Evolutionary conservation across 2,329 filamentous ascomycete genomes (phyloP).

Genomic region (Aspergillus bombycis): DNA sequence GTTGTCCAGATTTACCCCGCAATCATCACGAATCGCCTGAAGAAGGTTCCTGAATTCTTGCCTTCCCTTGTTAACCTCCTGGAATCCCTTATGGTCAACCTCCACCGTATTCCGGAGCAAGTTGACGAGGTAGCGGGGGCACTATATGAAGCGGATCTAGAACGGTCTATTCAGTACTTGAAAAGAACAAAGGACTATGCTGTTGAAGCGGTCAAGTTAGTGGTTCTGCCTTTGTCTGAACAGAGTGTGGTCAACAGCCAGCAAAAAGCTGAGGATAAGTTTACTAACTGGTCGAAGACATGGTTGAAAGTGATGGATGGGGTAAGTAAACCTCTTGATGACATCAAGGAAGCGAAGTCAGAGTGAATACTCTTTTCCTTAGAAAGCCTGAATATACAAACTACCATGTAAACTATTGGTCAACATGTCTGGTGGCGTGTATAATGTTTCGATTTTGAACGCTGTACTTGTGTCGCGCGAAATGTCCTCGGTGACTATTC

Average conservation of each 20-base stretch:
- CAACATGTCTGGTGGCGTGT: background rate
- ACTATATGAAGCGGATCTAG: conserved; percentile 46
- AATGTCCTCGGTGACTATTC: background rate
- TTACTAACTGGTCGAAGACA: conserved; percentile 72
- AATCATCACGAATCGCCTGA: conserved; percentile 46
- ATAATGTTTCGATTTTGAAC: background rate
- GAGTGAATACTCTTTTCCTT: background rate
- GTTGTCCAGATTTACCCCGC: conserved; percentile 48
- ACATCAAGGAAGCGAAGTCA: conserved; percentile 3
- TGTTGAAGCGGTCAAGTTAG: conserved; percentile 70
- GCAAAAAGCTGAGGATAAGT: conserved; percentile 69
- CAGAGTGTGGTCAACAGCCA: conserved; percentile 58
- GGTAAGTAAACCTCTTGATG: conserved; percentile 36
- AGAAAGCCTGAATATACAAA: no score
- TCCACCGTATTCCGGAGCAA: conserved; percentile 43
- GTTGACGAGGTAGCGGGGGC: conserved; percentile 52
- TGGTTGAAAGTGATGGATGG: conserved; percentile 53
- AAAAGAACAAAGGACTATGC: conserved; percentile 48
- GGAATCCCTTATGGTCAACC: conserved; percentile 37
- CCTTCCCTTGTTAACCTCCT: conserved; percentile 30
- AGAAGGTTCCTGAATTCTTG: conserved; percentile 31
- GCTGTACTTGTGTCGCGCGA: background rate
- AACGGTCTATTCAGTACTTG: conserved; percentile 38
- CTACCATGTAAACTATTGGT: background rate
- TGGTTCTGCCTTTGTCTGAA: conserved; percentile 71